These are phyloP conservation scores for Vitis riparia DNA, from an alignment of 164 flowering plant species.

Conservation along the genomic window DNA sequence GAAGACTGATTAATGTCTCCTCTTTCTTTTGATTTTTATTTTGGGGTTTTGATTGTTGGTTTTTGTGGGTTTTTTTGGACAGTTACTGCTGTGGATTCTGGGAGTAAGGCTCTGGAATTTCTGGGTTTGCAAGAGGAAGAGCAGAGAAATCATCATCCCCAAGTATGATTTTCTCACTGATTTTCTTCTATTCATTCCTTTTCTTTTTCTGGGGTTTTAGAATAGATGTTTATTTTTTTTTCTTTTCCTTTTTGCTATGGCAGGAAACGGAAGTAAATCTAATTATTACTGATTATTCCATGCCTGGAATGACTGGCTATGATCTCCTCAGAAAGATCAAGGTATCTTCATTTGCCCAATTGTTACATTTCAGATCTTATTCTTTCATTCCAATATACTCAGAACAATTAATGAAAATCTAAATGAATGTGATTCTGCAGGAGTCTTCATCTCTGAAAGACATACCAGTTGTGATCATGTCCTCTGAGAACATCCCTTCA, in stretches of 20 bases:
- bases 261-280: constrained; percentile 36
- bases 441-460: constrained; percentile 42
- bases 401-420: background rate
- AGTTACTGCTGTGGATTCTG: constrained; percentile 56
- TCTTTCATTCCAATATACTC: background rate
- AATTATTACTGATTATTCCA: constrained; percentile 51
- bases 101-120: constrained; percentile 42
- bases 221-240: background rate
- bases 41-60: background rate
- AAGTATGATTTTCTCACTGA: constrained; percentile 4
- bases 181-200: background rate
- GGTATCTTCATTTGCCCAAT: constrained; percentile 15
- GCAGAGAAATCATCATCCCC: constrained; percentile 11
- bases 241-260: background rate
- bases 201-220: background rate
- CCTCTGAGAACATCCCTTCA: constrained; percentile 55
- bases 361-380: too few relatives aligned
- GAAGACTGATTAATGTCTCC: too few relatives aligned
- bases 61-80: constrained; percentile 3
- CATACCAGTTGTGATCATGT: constrained; percentile 61
- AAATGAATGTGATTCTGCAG: constrained; percentile 22
- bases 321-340: constrained; percentile 51
- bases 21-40: too few relatives aligned
- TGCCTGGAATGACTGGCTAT: constrained; percentile 60
- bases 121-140: constrained; percentile 34